Base-by-base conservation (phyloP, 2,329 filamentous ascomycete species). In the Fusarium ramigenum region DNA sequence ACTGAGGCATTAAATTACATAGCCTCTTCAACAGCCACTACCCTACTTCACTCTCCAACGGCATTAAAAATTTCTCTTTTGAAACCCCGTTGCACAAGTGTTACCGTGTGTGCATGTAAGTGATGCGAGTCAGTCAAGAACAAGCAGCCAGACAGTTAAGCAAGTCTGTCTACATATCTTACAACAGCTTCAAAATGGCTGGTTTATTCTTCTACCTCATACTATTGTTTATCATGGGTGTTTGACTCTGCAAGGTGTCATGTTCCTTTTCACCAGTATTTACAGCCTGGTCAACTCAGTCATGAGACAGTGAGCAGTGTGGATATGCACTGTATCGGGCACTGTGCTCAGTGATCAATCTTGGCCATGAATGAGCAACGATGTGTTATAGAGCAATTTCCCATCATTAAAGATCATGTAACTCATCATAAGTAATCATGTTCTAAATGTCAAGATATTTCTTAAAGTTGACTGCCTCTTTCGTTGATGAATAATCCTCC, bases 311-410 rank as follows among this genome's bases (percentile, higher is more conserved):
- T 32, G 3, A 3, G 2, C 5, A 4, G 4, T 1, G 0, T 12
- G 0, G 2, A 3, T 1, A 5, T 12, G 9, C 21, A 49, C 49
- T 52, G 49, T 36, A 11, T 2, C 0, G 1, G 5, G 10, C 12
- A 52, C 47, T 34, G 47, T 52, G 4, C 2, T 2, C 4, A 7
- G n/a, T 34, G 6, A 15, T 34, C 16, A 2, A 2, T 15, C 2
- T 34, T 50, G 2, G 7, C 8, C 8, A 14, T 14, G 47, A 23
- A 8, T 50, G 7, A 9, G 30, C 0, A 10, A 50, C 1, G 0
- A 11, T 19, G 16, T 36, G 10, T 1, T 18, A 6, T n/a, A 52
- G 6, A 21, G 9, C 6, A 3, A 25, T 19, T 52, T 6, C 8
- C 7, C 16, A 21, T 25, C 6, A 15, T 1, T 36, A 15, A 25